Base-by-base conservation (phyloP, 139 green algal species). In the Picochlorum sp. region DNA sequence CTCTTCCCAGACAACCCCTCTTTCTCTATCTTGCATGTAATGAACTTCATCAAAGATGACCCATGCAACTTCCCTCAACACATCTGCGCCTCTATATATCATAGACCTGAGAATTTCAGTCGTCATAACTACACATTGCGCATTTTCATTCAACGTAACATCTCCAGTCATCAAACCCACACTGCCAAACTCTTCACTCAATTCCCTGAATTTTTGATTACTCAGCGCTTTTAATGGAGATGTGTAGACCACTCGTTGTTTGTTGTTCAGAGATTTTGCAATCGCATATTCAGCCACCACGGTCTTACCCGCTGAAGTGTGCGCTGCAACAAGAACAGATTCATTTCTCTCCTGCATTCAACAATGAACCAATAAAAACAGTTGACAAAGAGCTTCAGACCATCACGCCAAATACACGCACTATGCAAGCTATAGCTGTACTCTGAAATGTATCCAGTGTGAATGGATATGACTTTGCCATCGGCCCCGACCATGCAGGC, bases 1-100 rank as follows among this genome's bases (percentile, higher is more conserved):
- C 77, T 99, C 94, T 80, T 99, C 94, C 94, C 94, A 99, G 51
- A 99, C 94, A 63, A 99, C 94, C 3, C 94, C 94, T 8, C 94
- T 81, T 82, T 99, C 94, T 2, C 79, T 69, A 80, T 99, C 94
- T 67, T 90, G 76, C 72, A 87, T 83, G 69, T 91, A 92, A 71
- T 91, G 86, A 26, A 99, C 85, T 79, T 99, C 94, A 62, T 99
- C 94, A 74, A 97, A 99, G 7, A 99, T 77, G 10, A 98, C 88
- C 88, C 87, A 96, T 4, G 80, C 75, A 16, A 95, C 81, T 73
- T 97, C 90, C 21, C 87, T 72, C 57, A 97, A 78, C 45, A 97
- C 64, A 73, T 97, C 90, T 11, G 78, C 85, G 2, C 88, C 85
- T 28, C 80, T 82, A 77, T 95, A 95, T 18, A 95, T 82, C 87